These are phyloP conservation scores for Clohesyomyces aquaticus DNA, from an alignment of 495 filamentous ascomycete genomes.

Conservation along the genomic window DNA sequence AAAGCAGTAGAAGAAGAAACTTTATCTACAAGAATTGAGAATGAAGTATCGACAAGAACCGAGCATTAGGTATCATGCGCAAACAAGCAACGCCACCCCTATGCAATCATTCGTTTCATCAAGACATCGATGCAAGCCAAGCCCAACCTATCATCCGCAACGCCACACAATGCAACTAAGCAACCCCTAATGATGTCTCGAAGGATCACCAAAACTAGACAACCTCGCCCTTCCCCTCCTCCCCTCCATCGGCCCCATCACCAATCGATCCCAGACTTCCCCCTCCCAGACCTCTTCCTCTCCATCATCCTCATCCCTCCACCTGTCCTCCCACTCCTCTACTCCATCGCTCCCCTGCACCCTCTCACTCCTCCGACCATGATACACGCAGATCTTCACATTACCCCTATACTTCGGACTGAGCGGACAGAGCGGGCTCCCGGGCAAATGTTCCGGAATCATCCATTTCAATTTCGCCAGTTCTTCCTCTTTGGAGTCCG, in stretches of 20 bases:
- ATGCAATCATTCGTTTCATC: no score
- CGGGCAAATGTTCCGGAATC: constrained; percentile 67
- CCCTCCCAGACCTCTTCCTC: background rate
- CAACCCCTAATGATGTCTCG: background rate
- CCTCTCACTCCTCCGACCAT: constrained; percentile 49
- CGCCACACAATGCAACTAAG: background rate
- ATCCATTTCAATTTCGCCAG: constrained; percentile 55
- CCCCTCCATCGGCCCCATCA: background rate
- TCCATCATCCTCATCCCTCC: background rate
- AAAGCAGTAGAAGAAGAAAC: no score
- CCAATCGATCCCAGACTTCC: background rate
- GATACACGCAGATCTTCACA: constrained; percentile 58
- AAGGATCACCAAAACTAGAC: background rate
- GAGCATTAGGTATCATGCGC: no score
- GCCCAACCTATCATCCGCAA: background rate
- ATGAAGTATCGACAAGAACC: no score
- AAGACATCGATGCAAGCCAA: background rate
- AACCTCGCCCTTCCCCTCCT: constrained; percentile 6
- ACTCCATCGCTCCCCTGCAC: no score
- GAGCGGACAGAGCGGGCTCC: constrained; percentile 66
- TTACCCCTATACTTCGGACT: constrained; percentile 58
- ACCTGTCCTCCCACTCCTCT: background rate
- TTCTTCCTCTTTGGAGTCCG: constrained; percentile 1
- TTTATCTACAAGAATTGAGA: no score
- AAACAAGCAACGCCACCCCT: no score